Evolutionary conservation across 176 grass and related monocot species (phyloP), one percentile per base, ranked within the genome.

Genomic region (Musa beccarii): DNA sequence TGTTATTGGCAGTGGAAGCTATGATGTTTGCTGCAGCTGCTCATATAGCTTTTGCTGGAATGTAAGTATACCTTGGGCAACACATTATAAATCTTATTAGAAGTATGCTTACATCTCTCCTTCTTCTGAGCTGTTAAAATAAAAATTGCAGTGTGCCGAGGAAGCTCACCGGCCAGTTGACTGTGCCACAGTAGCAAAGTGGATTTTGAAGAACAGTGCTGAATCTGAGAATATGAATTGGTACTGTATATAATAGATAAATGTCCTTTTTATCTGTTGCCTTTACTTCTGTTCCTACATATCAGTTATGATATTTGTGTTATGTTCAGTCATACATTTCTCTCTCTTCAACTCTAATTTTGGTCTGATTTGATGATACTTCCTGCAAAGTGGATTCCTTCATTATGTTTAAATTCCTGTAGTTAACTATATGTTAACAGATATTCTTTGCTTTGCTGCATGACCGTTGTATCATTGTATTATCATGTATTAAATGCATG

Each of bases 141-240:
- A 9, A 67, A 81, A 59, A 76, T 61, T 52, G 75, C 83, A 99
- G 96, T 99, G 96, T 63, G 89, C 96, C 3, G 96, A 99, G 81
- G 96, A 99, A 91, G 96, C 96, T 89, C 96, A 99, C 77, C 86
- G 96, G 52, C 96, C 96, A 54, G 96, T 99, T 53, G 91, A 99
- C 66, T 99, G 96, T 83, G 86, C 76, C 29, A 99, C 96, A 70
- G 96, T 99, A 80, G 86, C 96, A 77, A 99, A 92, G 80, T 99
- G 96, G 96, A 95, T 99, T 55, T 81, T 99, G 64, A 99, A 99
- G 85, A 99, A 99, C 80, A 92, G 90, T 29, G 89, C 96, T 0
- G 96, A 99, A 75, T 99, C 96, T 8, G 96, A 99, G 70, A 99
- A 99, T 84, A 99, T 99, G 96, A 99, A 99, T 75, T 99, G 96